phyloP scores from a whole-genome alignment of 2,329 filamentous ascomycete species.

The Colletotrichum sp. region DNA sequence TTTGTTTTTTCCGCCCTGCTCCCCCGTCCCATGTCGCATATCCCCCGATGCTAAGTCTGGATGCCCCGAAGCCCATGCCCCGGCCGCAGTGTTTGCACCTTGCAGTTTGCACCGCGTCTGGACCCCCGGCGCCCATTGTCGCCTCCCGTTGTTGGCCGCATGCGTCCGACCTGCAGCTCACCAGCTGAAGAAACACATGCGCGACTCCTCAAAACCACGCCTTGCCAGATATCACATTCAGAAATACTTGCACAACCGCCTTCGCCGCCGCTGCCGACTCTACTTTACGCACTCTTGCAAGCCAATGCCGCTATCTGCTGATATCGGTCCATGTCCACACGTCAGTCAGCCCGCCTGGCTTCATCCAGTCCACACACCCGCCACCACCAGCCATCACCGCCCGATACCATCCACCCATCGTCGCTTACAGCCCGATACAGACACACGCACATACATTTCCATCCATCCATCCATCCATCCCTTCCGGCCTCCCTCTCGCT shows the following conservation, averaged over 20 bases:
- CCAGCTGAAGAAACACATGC: background rate
- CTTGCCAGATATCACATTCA: background rate
- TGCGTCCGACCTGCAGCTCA: background rate
- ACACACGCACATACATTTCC: background rate
- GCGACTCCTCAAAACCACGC: background rate
- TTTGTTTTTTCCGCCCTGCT: background rate
- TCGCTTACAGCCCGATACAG: background rate
- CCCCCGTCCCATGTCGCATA: background rate
- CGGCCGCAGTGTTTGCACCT: background rate
- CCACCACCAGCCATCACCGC: background rate
- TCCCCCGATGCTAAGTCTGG: background rate
- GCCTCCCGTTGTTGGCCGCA: background rate
- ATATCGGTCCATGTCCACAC: background rate
- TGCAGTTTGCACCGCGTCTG: background rate
- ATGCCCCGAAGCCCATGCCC: background rate
- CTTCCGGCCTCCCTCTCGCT: background rate
- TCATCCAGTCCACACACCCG: background rate
- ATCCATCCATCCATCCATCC: background rate
- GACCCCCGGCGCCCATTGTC: background rate
- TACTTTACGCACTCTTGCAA: background rate
- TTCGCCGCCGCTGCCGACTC: background rate
- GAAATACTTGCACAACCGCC: background rate
- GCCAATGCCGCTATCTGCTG: background rate
- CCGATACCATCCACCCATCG: background rate
- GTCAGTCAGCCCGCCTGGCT: background rate